These are phyloP conservation scores for Penicillium sp. DNA, from an alignment of 2,329 filamentous ascomycete species.

Conservation along the genomic window DNA sequence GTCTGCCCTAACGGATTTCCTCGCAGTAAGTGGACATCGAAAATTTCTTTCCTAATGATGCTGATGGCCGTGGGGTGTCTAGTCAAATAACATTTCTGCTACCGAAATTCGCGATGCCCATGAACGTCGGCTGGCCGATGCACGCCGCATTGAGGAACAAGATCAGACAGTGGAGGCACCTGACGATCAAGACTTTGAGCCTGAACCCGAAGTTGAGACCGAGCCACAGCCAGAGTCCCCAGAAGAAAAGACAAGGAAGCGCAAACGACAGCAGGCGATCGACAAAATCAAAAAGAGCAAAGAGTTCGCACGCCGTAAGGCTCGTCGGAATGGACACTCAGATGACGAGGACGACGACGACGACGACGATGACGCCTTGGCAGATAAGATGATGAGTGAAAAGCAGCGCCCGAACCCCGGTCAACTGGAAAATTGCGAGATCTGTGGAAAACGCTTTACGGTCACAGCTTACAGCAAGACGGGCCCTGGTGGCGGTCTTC, in stretches of 20 bases:
- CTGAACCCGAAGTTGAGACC: slow-evolving; percentile 19
- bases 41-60: neutral
- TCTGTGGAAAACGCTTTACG: slow-evolving; percentile 81
- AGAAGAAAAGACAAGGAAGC: slow-evolving; percentile 47
- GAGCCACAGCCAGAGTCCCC: slow-evolving; percentile 11
- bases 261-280: slow-evolving; percentile 51
- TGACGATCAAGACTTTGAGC: slow-evolving; percentile 25
- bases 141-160: slow-evolving; percentile 32
- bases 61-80: neutral
- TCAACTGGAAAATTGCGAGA: slow-evolving; percentile 81
- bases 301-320: slow-evolving; percentile 44
- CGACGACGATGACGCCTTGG: slow-evolving; percentile 45
- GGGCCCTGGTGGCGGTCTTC: slow-evolving; percentile 75
- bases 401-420: slow-evolving; percentile 61
- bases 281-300: slow-evolving; percentile 48
- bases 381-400: slow-evolving; percentile 50
- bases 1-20: slow-evolving; percentile 62
- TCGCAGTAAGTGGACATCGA: slow-evolving; percentile 48
- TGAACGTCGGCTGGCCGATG: slow-evolving; percentile 48
- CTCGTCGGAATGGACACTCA: slow-evolving; percentile 38
- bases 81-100: slow-evolving; percentile 62
- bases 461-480: slow-evolving; percentile 84
- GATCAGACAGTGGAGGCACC: slow-evolving; percentile 23
- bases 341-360: slow-evolving; percentile 46
- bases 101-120: slow-evolving; percentile 57